These are phyloP conservation scores for Plantago coronopus DNA, from an alignment of 305 asterid genomes.

Conservation along the genomic window DNA sequence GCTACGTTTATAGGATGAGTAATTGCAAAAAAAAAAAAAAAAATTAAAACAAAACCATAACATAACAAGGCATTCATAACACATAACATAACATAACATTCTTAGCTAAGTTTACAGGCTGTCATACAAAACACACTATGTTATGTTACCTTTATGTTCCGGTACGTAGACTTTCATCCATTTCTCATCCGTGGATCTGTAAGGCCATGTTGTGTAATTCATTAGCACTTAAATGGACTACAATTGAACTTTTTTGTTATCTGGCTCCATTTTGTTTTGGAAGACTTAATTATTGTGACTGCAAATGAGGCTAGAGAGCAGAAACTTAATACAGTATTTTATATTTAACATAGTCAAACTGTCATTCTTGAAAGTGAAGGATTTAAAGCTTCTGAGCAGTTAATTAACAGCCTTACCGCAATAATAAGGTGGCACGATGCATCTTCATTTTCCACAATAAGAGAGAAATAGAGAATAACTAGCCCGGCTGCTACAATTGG, in stretches of 20 bases:
- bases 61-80: neutral
- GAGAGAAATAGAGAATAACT: slow-evolving; percentile 75
- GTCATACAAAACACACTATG: too few species aligned
- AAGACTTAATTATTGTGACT: too few species aligned
- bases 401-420: slow-evolving; percentile 46
- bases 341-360: neutral
- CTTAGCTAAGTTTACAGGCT: too few species aligned
- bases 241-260: neutral
- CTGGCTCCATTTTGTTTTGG: neutral
- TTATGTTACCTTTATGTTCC: slow-evolving; percentile 78
- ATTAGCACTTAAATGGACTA: neutral
- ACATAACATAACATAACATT: too few species aligned
- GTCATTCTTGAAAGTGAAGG: too few species aligned
- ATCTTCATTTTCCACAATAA: slow-evolving; percentile 49
- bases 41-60: too few species aligned
- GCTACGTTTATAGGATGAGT: slow-evolving; percentile 9
- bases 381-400: too few species aligned
- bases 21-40: slow-evolving; percentile 13
- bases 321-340: too few species aligned
- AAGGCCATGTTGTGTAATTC: slow-evolving; percentile 20
- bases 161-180: slow-evolving; percentile 59
- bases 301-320: neutral
- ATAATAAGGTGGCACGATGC: slow-evolving; percentile 49
- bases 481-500: slow-evolving; percentile 90
- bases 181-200: slow-evolving; percentile 66